Evolutionary conservation across 768 basidiomycete genomes (phyloP), one percentile per base, ranked within the genome.

Genomic region (Pleurotus salmoneostramineus): DNA sequence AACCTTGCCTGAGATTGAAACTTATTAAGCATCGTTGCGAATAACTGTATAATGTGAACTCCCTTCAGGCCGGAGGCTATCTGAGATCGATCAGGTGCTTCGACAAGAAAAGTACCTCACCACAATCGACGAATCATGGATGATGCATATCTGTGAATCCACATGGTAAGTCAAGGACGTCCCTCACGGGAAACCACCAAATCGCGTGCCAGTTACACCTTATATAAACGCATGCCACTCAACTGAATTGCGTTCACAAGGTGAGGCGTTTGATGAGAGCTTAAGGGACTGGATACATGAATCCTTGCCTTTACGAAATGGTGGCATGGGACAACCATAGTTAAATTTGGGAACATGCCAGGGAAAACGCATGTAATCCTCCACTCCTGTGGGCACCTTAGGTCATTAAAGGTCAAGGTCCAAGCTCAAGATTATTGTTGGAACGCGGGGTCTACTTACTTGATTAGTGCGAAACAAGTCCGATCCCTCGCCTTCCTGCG

Each of bases 1-100:
- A 55, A 55, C 52, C 52, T 55, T 55, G 52, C 52, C 52, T 55
- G 52, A 44, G 52, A 55, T 21, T 40, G 52, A 55, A 50, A 55
- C 52, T 55, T 55, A 27, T 27, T 27, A 55, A 55, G 52, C 52
- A 43, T 55, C 52, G 52, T 55, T 43, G n/a, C 52, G 17, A 36
- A 27, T 27, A 27, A 27, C 21, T 27, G 37, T 40, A 40, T 40
- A 33, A 55, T 55, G 50, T 52, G 33, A 52, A 36, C 50, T 52
- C 21, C 31, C 5, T 43, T 21, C 40, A n/a, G 52, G 52, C 21
- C 52, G 52, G 52, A 55, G 52, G 52, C 52, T 55, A 55, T 55
- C 52, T 55, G 15, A 55, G 52, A 55, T 55, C 52, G 52, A 55
- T 55, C 52, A 55, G 52, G 37, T 49, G 48, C 40, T 55, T 55